Percentiles rank a stretch among this genome's conserved stretches.
These are phyloP conservation scores for Anastatica hierochuntica DNA, from an alignment of 345 rosid species.

Conservation along the genomic window DNA sequence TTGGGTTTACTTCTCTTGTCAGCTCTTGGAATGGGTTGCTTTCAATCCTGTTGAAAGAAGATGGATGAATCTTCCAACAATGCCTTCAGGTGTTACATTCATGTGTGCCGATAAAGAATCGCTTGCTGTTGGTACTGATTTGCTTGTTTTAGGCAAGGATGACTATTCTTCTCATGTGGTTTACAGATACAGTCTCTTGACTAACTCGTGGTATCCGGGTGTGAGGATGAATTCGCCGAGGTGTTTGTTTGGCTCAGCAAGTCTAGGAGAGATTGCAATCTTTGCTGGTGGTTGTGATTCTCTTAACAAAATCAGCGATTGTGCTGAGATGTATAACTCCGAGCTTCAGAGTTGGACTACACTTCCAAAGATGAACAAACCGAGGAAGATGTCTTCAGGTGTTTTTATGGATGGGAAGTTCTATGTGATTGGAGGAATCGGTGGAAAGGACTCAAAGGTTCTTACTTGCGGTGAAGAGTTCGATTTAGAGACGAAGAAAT, in stretches of 20 bases:
- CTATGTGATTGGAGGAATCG: slow-evolving; percentile 67
- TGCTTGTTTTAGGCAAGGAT: slow-evolving; percentile 64
- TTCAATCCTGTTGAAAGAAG: slow-evolving; percentile 58
- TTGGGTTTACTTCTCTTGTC: slow-evolving; percentile 80
- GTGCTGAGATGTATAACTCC: slow-evolving; percentile 60
- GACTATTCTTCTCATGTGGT: slow-evolving; percentile 38
- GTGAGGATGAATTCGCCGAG: slow-evolving; percentile 46
- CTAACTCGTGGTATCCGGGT: slow-evolving; percentile 43
- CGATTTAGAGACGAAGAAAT: slow-evolving; percentile 41
- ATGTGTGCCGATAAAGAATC: slow-evolving; percentile 54
- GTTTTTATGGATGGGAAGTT: slow-evolving; percentile 78
- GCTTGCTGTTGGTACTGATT: slow-evolving; percentile 50
- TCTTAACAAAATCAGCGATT: slow-evolving; percentile 36
- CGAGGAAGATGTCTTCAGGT: slow-evolving; percentile 71
- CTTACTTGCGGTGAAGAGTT: slow-evolving; percentile 59
- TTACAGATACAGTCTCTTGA: slow-evolving; percentile 43
- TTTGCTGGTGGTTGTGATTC: slow-evolving; percentile 76
- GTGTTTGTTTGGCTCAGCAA: slow-evolving; percentile 72
- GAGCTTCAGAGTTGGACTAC: slow-evolving; percentile 45
- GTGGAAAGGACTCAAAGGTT: slow-evolving; percentile 22
- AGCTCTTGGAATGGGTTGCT: slow-evolving; percentile 64
- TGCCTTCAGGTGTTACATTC: slow-evolving; percentile 57
- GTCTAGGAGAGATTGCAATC: slow-evolving; percentile 54
- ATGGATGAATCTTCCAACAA: slow-evolving; percentile 64
- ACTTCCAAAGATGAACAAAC: slow-evolving; percentile 50